These are phyloP conservation scores for Phaeosphaeria sp. DNA, from an alignment of 2,329 filamentous ascomycete species.

Conservation along the genomic window DNA sequence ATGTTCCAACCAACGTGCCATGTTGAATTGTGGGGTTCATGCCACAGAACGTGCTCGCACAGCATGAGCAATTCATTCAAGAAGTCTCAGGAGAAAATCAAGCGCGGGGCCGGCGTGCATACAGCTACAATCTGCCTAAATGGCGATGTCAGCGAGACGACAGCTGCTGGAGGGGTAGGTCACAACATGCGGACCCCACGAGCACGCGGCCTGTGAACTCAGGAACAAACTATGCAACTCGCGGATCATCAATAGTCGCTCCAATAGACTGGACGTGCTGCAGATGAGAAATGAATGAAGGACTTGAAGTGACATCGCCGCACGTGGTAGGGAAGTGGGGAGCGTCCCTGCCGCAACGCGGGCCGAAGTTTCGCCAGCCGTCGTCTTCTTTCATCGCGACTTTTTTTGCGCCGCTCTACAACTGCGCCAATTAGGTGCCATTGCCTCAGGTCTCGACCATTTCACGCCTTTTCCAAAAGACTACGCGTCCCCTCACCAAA, in stretches of 20 bases:
- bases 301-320: neutral
- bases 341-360: neutral
- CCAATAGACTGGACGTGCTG: neutral
- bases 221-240: neutral
- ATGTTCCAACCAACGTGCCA: neutral
- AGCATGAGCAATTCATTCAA: neutral
- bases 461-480: neutral
- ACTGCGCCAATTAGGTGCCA: neutral
- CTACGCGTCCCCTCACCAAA: neutral
- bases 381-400: neutral
- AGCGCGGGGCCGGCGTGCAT: neutral
- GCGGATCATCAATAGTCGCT: neutral
- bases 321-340: neutral
- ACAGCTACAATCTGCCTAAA: neutral
- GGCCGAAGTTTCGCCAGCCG: neutral
- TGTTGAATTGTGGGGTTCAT: neutral
- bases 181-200: neutral
- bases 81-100: neutral
- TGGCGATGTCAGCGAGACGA: neutral
- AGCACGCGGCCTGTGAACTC: neutral
- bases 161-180: neutral
- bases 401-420: neutral
- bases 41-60: neutral
- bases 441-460: neutral
- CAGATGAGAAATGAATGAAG: neutral